A percentile compares a stretch with the other conserved stretches of the same genome.
Evolutionary conservation across 2,329 filamentous ascomycete genomes (phyloP).

Genomic region (Xylariaceae sp.): DNA sequence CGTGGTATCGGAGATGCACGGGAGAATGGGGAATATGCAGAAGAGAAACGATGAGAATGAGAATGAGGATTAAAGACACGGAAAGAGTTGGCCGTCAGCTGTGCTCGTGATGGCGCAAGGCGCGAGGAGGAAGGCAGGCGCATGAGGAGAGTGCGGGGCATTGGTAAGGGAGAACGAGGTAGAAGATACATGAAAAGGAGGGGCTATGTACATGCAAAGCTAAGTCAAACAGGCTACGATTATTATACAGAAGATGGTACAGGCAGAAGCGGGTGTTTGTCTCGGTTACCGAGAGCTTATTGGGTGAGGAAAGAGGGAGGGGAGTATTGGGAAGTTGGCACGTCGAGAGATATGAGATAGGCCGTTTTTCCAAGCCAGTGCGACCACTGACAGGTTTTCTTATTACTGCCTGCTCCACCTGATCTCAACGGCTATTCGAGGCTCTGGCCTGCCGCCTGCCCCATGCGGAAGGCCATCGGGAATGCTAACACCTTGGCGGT

Average conservation of each 20-base stretch:
- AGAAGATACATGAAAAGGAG: constrained; percentile 6
- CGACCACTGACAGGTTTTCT: constrained; percentile 4
- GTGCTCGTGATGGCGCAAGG: constrained; percentile 8
- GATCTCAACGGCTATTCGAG: constrained; percentile 9
- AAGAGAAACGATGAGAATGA: neutral
- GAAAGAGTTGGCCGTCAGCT: constrained; percentile 2
- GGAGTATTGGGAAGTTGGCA: neutral
- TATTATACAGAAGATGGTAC: neutral
- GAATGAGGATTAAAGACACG: neutral
- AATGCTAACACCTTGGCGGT: too few relatives aligned
- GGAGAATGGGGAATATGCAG: neutral
- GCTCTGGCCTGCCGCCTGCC: constrained; percentile 14
- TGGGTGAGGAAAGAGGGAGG: neutral
- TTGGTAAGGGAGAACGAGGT: constrained; percentile 10
- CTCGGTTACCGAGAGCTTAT: neutral
- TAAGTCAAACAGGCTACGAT: too few relatives aligned
- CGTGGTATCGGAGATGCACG: neutral
- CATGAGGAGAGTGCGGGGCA: constrained; percentile 25
- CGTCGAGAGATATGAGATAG: constrained; percentile 6
- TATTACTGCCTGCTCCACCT: neutral
- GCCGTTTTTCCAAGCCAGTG: constrained; percentile 5
- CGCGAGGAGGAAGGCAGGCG: constrained; percentile 12
- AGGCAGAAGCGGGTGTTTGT: neutral
- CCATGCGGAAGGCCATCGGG: constrained; percentile 12
- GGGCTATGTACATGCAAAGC: constrained; percentile 9